Evolutionary conservation across 2,329 filamentous ascomycete genomes (phyloP).

Genomic region (Fusarium austroafricanum): DNA sequence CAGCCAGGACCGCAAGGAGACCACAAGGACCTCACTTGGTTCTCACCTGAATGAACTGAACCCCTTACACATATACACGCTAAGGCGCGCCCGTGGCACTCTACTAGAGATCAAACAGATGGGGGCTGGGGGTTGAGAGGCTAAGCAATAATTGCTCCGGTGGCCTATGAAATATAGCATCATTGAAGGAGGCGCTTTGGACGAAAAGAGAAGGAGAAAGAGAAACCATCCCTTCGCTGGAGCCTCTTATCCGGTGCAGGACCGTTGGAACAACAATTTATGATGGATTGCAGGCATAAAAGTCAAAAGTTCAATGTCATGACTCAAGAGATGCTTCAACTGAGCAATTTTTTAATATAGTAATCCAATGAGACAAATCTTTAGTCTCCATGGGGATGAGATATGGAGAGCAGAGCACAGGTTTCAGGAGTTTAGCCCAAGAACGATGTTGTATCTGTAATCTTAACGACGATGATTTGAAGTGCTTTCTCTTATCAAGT

Average conservation of each 20-base stretch:
- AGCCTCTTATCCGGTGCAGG: neutral
- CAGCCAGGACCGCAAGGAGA: neutral
- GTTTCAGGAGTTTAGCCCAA: neutral
- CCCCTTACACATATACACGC: constrained; percentile 16
- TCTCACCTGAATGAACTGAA: constrained; percentile 12
- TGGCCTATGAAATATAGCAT: constrained; percentile 7
- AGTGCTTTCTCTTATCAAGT: neutral
- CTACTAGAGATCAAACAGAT: constrained; percentile 8
- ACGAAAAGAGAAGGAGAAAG: constrained; percentile 20
- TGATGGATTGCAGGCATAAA: constrained; percentile 7
- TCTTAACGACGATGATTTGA: neutral
- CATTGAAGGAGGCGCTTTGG: neutral
- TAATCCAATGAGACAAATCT: neutral
- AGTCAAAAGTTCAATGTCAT: constrained; percentile 17
- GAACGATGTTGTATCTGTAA: neutral
- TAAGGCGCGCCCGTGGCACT: constrained; percentile 19
- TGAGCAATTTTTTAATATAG: constrained; percentile 8
- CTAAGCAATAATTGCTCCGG: constrained; percentile 22
- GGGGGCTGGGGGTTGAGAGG: constrained; percentile 15
- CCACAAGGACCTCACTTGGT: neutral
- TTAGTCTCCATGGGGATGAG: neutral
- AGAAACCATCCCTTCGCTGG: constrained; percentile 5
- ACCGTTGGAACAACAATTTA: constrained; percentile 3
- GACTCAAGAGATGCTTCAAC: constrained; percentile 20
- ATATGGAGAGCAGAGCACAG: too few relatives aligned